Evolutionary conservation across 73 alveolate genomes (phyloP).

Genomic region (Paramecium tetraurelia): DNA sequence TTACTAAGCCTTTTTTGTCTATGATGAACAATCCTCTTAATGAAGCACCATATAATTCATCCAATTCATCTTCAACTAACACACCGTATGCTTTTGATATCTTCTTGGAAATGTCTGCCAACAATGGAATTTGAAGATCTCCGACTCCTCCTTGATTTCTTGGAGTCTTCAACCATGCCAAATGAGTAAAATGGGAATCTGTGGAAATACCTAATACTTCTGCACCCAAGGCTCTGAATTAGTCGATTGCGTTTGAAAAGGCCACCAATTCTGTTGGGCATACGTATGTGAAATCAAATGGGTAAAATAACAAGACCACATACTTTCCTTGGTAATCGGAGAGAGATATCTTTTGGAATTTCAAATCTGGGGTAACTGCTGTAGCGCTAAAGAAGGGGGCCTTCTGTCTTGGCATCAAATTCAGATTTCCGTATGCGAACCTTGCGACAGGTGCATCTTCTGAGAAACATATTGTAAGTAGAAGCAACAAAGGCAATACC

Average conservation of each 20-base stretch:
- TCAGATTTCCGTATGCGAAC: neutral
- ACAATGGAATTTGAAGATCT: conserved; percentile 92
- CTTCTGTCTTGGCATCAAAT: conserved; percentile 35
- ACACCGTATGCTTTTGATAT: conserved; percentile 93
- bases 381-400: conserved; percentile 64
- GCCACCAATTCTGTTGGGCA: conserved; percentile 99
- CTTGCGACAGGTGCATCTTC: neutral
- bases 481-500: neutral
- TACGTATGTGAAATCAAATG: conserved; percentile 98
- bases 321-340: conserved; percentile 79
- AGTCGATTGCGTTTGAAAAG: conserved; percentile 90
- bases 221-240: conserved; percentile 87
- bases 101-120: conserved; percentile 90
- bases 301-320: conserved; percentile 96
- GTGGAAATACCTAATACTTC: conserved; percentile 92
- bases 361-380: conserved; percentile 57
- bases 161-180: conserved; percentile 88
- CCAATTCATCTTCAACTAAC: conserved; percentile 73
- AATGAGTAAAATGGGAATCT: conserved; percentile 92
- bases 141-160: conserved; percentile 96
- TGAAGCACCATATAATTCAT: conserved; percentile 80
- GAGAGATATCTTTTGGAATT: conserved; percentile 55
- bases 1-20: conserved; percentile 90
- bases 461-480: neutral
- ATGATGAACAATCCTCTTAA: conserved; percentile 97